Conservation (phyloP, 805 yeast genomes). For the Hanseniaspora occidentalis region DNA sequence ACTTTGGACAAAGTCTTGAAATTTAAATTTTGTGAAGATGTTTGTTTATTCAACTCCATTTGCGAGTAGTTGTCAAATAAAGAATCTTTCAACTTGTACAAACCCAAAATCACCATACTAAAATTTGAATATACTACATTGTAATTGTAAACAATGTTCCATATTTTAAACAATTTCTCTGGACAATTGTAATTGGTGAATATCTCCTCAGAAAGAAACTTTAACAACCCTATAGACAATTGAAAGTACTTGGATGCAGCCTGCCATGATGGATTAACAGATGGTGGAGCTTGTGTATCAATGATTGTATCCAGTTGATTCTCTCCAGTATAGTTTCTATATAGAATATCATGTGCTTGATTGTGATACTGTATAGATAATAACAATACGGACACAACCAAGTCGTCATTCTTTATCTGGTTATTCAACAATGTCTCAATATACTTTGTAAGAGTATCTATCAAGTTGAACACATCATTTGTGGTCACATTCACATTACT, state of each 20-base stretch:
- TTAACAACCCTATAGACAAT: not conserved
- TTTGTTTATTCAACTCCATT: not conserved
- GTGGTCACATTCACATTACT: not conserved
- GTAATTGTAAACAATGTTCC: not conserved
- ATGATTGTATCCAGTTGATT: not conserved
- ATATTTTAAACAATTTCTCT: not conserved
- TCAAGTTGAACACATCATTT: not conserved
- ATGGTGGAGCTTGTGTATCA: not conserved
- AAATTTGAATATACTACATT: not conserved
- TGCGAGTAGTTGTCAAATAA: not conserved
- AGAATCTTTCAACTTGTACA: not conserved
- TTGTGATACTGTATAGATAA: slow-evolving; percentile 1
- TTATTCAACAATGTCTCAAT: not conserved
- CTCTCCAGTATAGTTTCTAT: not conserved
- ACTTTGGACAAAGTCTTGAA: not conserved
- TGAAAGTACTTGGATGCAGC: slow-evolving; percentile 1
- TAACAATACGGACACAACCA: not conserved
- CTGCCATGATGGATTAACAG: not conserved
- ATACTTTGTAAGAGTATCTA: not conserved
- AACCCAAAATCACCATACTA: not conserved
- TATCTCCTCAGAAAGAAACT: not conserved
- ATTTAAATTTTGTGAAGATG: not conserved
- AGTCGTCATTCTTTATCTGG: not conserved
- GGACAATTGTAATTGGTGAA: not conserved
- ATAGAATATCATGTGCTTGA: not conserved